These are phyloP conservation scores for Acidiella bohemica DNA, from an alignment of 495 filamentous ascomycete genomes.

Conservation along the genomic window DNA sequence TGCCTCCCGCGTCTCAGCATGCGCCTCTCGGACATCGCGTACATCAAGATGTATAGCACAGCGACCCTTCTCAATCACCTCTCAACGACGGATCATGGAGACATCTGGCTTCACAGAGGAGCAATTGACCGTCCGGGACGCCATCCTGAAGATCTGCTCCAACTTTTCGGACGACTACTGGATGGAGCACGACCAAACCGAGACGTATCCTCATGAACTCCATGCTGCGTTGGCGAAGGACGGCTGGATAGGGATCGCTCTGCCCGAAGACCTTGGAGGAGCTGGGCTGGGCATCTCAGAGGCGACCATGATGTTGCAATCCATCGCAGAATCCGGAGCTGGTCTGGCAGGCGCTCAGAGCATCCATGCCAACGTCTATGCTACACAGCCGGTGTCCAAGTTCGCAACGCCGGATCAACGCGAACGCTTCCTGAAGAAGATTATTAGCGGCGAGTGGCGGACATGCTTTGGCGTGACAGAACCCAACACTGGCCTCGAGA, in stretches of 20 bases:
- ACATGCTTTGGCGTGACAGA: conserved; percentile 62
- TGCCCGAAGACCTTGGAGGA: conserved; percentile 59
- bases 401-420: conserved; percentile 52
- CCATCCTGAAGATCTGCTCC: conserved; percentile 53
- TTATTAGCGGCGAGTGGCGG: conserved; percentile 54
- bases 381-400: conserved; percentile 59
- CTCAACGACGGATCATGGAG: conserved; percentile 47
- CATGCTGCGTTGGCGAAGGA: conserved; percentile 62
- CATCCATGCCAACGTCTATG: conserved; percentile 68
- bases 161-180: conserved; percentile 48
- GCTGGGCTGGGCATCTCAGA: conserved; percentile 66
- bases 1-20: conserved; percentile 1
- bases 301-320: conserved; percentile 77
- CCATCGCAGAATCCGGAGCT: conserved; percentile 61
- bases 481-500: conserved; percentile 62
- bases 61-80: conserved; percentile 25
- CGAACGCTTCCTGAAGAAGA: conserved; percentile 47
- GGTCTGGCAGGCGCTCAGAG: conserved; percentile 67
- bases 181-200: conserved; percentile 53
- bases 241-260: conserved; percentile 72
- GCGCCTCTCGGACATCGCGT: not conserved
- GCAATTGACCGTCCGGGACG: conserved; percentile 58
- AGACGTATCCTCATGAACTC: conserved; percentile 56
- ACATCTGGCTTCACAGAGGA: conserved; percentile 56
- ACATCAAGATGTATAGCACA: not conserved